Percentiles rank a stretch among this genome's conserved stretches.
These are phyloP conservation scores for Cladosporium sphaerospermum DNA, from an alignment of 2,329 filamentous ascomycete species.

Conservation along the genomic window DNA sequence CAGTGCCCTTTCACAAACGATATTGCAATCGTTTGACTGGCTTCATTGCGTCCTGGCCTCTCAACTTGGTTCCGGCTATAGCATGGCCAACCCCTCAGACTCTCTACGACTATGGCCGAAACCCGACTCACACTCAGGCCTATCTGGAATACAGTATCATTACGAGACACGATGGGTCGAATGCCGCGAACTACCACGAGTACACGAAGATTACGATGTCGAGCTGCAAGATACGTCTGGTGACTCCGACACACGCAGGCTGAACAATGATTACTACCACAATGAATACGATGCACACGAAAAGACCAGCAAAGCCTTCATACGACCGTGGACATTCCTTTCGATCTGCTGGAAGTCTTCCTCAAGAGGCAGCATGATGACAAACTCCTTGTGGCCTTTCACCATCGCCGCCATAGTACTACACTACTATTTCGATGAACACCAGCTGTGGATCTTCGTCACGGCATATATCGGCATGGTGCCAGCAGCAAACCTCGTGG, in stretches of 20 bases:
- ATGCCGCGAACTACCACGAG: slow-evolving; percentile 3
- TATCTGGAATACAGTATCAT: neutral
- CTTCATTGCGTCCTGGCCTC: too few species aligned
- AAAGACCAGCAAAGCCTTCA: slow-evolving; percentile 41
- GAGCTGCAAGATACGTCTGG: neutral
- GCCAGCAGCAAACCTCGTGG: slow-evolving; percentile 45
- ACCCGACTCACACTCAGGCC: neutral
- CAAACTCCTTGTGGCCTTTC: slow-evolving; percentile 46
- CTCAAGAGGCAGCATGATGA: slow-evolving; percentile 40
- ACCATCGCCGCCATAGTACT: slow-evolving; percentile 43
- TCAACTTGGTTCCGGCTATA: too few species aligned
- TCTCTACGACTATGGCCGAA: neutral
- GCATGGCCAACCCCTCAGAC: too few species aligned
- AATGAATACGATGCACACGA: slow-evolving; percentile 31
- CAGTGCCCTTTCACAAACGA: too few species aligned
- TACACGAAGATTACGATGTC: slow-evolving; percentile 1
- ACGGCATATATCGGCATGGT: slow-evolving; percentile 46
- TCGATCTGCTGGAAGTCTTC: slow-evolving; percentile 41
- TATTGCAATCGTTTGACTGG: too few species aligned
- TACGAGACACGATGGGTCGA: slow-evolving; percentile 7
- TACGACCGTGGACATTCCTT: slow-evolving; percentile 40
- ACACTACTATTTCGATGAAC: slow-evolving; percentile 38
- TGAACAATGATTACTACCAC: neutral
- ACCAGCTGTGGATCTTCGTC: slow-evolving; percentile 41
- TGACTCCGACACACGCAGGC: neutral